A percentile compares a stretch with the other conserved stretches of the same genome.
These are phyloP conservation scores for Nymphaea thermarum DNA, from an alignment of 164 flowering plant genomes.

Conservation along the genomic window DNA sequence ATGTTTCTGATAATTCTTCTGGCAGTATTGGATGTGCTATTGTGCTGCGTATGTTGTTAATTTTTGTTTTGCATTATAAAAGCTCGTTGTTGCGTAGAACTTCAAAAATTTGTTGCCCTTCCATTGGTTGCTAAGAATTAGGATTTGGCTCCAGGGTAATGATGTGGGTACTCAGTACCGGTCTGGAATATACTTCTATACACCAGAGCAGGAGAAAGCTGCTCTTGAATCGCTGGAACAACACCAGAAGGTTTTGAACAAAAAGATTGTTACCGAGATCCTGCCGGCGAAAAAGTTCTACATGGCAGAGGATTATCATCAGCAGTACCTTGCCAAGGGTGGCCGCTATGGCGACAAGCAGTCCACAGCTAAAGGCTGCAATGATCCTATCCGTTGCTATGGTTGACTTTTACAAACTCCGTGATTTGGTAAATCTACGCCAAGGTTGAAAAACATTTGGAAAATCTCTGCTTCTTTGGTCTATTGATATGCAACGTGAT, in stretches of 20 bases:
- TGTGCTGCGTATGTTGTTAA: too few species aligned
- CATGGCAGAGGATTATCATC: slow-evolving; percentile 87
- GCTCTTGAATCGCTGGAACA: slow-evolving; percentile 52
- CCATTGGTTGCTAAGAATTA: background rate
- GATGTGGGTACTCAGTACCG: slow-evolving; percentile 93
- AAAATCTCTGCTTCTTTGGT: background rate
- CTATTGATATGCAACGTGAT: background rate
- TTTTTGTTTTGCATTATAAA: too few species aligned
- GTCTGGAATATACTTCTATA: slow-evolving; percentile 87
- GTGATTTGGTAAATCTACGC: background rate
- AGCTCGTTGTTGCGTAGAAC: too few species aligned
- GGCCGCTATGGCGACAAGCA: slow-evolving; percentile 71
- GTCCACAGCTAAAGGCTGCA: slow-evolving; percentile 76
- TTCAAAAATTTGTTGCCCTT: too few species aligned
- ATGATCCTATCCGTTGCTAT: slow-evolving; percentile 73
- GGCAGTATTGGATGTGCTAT: too few species aligned
- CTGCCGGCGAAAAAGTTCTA: slow-evolving; percentile 89
- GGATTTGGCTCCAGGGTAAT: slow-evolving; percentile 39
- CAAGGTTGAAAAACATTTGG: background rate
- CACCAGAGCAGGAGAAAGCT: slow-evolving; percentile 75
- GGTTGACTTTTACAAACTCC: slow-evolving; percentile 16
- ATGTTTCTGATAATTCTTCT: too few species aligned
- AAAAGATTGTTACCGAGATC: slow-evolving; percentile 77
- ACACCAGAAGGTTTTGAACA: slow-evolving; percentile 50
- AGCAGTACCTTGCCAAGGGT: slow-evolving; percentile 84